Base-by-base conservation (phyloP, 2,329 filamentous ascomycete genomes). In the Dothideomycetes sp. region DNA sequence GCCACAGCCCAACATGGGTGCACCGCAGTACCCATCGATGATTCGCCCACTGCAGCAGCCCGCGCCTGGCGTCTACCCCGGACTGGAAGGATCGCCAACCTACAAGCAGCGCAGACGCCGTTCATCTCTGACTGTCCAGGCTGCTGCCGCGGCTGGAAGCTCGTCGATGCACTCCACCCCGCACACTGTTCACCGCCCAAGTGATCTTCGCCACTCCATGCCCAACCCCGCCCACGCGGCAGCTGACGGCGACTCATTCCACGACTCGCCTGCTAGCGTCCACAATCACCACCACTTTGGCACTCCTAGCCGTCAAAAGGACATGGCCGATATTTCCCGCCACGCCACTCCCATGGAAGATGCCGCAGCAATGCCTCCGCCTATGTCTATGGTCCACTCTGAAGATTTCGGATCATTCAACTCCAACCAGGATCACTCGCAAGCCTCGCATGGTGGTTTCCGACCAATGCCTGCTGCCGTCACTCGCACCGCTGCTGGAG, bases 51-150 rank as follows among this genome's bases (percentile, higher is more conserved):
- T 72, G 44, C 85, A 85, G 50, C 68, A 70, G 38, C 82, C 81
- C 61, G 94, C 86, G 59, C 84, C 91, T 51, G 22, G 22, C 12
- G 22, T 27, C 22, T 95, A 94, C 69, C 89, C 86, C 36, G 88
- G 94, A 36, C 91, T 96, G 57, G 91, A 98, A 67, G 91, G 91
- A 36, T 98, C 91, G 19, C 91, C 91, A 10, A 96, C 91, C 29
- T 98, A 98, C 69, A 98, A 98, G 75, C 91, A 96, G 70, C 79
- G 91, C 53, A 77, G 91, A 60, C 79, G 91, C 50, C 83, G 91
- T 47, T 95, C 91, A 27, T 96, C 89, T 31, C 86, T 96, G 47
- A 87, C 89, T 17, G 81, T 84, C 7, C 22, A 27, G 12, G 22
- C 22, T 12, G 22, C 7, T 27, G 62, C 69, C 24, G 65, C 66